A percentile compares a stretch with the other conserved stretches of the same genome.
These are phyloP conservation scores for Monosporascus ibericus DNA, from an alignment of 2,329 filamentous ascomycete genomes.

Conservation along the genomic window DNA sequence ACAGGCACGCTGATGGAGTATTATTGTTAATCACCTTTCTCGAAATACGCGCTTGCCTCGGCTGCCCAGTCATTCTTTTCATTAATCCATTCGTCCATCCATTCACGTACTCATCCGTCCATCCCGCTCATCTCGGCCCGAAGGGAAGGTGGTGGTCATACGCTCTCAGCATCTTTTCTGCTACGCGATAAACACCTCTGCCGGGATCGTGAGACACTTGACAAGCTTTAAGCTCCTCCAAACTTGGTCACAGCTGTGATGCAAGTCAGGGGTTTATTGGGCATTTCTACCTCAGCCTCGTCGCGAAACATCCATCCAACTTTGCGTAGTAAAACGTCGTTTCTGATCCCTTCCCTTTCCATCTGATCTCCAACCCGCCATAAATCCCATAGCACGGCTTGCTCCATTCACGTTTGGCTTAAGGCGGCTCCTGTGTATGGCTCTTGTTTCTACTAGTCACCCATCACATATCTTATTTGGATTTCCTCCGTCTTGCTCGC, in stretches of 20 bases:
- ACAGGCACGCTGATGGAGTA: too few relatives aligned
- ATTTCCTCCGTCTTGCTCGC: too few relatives aligned
- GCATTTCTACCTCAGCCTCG: constrained; percentile 7
- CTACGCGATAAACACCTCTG: not conserved
- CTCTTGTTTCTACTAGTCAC: too few relatives aligned
- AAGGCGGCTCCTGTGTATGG: too few relatives aligned
- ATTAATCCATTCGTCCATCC: not conserved
- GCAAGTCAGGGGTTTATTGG: constrained; percentile 14
- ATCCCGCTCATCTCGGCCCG: not conserved
- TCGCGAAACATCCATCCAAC: constrained; percentile 4
- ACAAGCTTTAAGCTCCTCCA: constrained; percentile 10
- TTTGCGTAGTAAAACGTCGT: not conserved
- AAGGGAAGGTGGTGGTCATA: not conserved
- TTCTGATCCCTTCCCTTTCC: too few relatives aligned
- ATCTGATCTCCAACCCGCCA: too few relatives aligned
- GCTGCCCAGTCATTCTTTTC: too few relatives aligned
- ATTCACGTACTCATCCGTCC: not conserved
- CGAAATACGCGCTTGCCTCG: too few relatives aligned
- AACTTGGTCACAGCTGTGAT: constrained; percentile 8
- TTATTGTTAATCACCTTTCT: too few relatives aligned
- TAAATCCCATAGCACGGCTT: too few relatives aligned
- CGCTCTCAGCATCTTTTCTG: not conserved
- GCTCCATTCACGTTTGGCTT: too few relatives aligned
- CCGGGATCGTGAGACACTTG: constrained; percentile 25
- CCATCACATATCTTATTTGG: too few relatives aligned